These are phyloP conservation scores for Cryptococcus hybrid DNA, from an alignment of 1,284 basidiomycete species.

Conservation along the genomic window DNA sequence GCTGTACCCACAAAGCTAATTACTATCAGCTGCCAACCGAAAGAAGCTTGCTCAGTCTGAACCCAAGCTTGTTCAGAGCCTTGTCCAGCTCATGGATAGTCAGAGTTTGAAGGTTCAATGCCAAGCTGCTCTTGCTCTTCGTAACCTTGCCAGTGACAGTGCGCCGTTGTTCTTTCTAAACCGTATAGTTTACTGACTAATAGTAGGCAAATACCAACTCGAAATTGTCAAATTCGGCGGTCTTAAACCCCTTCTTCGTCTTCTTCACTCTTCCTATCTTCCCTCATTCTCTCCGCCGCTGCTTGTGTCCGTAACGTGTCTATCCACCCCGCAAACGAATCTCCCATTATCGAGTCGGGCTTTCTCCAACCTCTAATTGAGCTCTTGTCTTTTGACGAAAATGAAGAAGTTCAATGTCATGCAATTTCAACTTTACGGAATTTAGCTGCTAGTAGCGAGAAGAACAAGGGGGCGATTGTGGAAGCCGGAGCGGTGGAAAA, in stretches of 20 bases:
- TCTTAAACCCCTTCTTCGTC: constrained; percentile 84
- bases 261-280: constrained; percentile 94
- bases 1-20: background rate
- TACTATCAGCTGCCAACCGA: constrained; percentile 67
- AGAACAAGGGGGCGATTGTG: constrained; percentile 98
- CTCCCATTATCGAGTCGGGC: constrained; percentile 97
- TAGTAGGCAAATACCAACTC: constrained; percentile 92
- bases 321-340: constrained; percentile 98
- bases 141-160: constrained; percentile 98
- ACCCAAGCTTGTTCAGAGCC: constrained; percentile 89
- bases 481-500: constrained; percentile 97
- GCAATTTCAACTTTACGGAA: constrained; percentile 99
- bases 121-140: constrained; percentile 92
- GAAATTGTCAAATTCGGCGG: constrained; percentile 98
- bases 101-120: constrained; percentile 98
- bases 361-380: constrained; percentile 97
- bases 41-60: constrained; percentile 95
- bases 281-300: constrained; percentile 97
- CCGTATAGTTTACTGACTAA: background rate
- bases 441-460: constrained; percentile 93
- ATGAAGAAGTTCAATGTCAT: constrained; percentile 99
- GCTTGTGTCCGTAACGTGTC: constrained; percentile 99
- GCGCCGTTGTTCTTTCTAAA: constrained; percentile 20
- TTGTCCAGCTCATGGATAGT: constrained; percentile 97
- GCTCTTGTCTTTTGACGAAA: constrained; percentile 94